A percentile compares a stretch with the other conserved stretches of the same genome.
These are phyloP conservation scores for Populus nigra DNA, from an alignment of 345 rosid genomes.

Conservation along the genomic window DNA sequence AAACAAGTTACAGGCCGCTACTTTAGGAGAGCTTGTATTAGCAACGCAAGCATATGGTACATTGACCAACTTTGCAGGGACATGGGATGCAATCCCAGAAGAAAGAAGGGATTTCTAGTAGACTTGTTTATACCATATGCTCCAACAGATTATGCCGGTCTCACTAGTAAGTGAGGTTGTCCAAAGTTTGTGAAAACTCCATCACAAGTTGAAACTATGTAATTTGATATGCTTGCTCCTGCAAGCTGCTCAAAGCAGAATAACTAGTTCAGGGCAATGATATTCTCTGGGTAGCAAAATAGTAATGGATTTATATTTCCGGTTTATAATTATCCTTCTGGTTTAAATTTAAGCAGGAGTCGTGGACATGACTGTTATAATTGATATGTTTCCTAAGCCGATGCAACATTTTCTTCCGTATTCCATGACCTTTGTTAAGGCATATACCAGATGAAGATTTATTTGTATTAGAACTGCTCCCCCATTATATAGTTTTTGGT, in stretches of 20 bases:
- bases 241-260: neutral
- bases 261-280: neutral
- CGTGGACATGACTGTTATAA: too few species aligned
- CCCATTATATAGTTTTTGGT: too few species aligned
- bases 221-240: neutral
- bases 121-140: constrained; percentile 39
- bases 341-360: too few species aligned
- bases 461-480: too few species aligned
- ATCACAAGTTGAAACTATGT: neutral
- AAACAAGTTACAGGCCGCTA: constrained; percentile 8
- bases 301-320: neutral
- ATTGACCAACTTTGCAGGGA: constrained; percentile 44
- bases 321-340: neutral
- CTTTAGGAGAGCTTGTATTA: constrained; percentile 27
- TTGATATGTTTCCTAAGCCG: too few species aligned
- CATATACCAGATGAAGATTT: too few species aligned
- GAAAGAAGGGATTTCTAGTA: constrained; percentile 34
- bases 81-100: constrained; percentile 36
- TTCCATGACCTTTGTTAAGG: too few species aligned
- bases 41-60: constrained; percentile 27
- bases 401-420: too few species aligned
- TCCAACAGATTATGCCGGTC: constrained; percentile 33
- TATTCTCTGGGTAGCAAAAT: too few species aligned
- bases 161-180: neutral
- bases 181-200: neutral